These are phyloP conservation scores for Mycena belliarum DNA, from an alignment of 768 basidiomycete genomes.

Conservation along the genomic window DNA sequence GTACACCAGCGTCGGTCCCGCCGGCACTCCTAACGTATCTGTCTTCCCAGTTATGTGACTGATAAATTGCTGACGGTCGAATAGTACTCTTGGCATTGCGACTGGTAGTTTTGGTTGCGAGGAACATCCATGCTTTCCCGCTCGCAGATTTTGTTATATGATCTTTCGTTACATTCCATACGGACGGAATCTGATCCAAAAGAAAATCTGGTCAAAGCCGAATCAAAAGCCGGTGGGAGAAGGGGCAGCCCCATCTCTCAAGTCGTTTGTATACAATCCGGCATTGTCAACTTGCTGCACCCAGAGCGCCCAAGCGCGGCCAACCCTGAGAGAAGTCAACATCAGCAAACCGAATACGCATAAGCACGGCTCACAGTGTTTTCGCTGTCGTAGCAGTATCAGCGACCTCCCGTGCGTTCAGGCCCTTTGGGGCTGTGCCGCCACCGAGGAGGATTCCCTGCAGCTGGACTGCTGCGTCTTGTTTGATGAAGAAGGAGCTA, in stretches of 20 bases:
- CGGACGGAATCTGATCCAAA: no score
- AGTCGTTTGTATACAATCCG: constrained; percentile 14
- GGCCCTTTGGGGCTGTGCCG: constrained; percentile 3
- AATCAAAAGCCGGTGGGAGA: constrained; percentile 7
- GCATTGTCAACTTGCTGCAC: constrained; percentile 12
- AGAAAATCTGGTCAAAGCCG: no score
- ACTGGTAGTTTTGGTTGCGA: no score
- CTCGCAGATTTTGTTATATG: not conserved
- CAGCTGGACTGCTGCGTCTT: constrained; percentile 23
- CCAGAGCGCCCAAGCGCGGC: constrained; percentile 16
- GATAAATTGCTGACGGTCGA: no score
- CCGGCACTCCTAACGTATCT: not conserved
- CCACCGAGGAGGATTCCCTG: constrained; percentile 20
- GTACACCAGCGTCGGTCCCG: not conserved
- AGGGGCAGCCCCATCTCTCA: constrained; percentile 6
- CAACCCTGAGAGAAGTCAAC: not conserved
- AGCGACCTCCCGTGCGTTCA: constrained; percentile 18
- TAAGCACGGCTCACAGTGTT: constrained; percentile 10
- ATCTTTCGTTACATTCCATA: not conserved
- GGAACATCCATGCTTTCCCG: no score
- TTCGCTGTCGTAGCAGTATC: constrained; percentile 16
- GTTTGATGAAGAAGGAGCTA: constrained; percentile 21
- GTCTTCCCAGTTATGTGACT: no score
- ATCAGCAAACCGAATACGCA: not conserved
- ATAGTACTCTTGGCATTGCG: not conserved